Base-by-base conservation (phyloP, 148 eudicot species). In the Amaranthus cruentus region DNA sequence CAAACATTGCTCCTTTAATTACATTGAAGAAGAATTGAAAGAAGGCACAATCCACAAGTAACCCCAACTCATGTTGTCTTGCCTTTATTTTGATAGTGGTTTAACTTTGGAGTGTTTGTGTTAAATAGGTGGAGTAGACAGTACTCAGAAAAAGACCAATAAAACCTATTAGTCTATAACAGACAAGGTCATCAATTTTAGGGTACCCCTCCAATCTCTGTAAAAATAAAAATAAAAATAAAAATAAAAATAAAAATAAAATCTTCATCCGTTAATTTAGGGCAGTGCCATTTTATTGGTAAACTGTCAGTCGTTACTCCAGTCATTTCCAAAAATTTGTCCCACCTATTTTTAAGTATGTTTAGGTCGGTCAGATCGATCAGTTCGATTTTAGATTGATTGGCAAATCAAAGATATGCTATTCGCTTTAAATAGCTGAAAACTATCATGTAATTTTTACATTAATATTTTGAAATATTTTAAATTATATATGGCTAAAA, bases 201-300 rank as follows among this genome's bases (percentile, higher is more conserved):
- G 73, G 69, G 73, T 58, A 49, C 62, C 58, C 79, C 76, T 72
- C 42, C 67, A 71, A 56, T 47, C 69, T 18, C 18, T 18, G 18
- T 28, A 28, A 28, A 28, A 28, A 28, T 28, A 28, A n/a, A n/a
- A n/a, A n/a, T n/a, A n/a, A n/a, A 28, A 28, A 28, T 28, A 1
- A 28, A 28, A 28, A 28, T 28, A 28, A 28, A 28, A 28, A 28
- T 28, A 28, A 28, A 28, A 28, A 28, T 28, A 53, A 63, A 47
- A 80, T 62, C 74, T 62, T 28, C 9, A 8, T 55, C 80, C 83
- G 77, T 72, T 38, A 68, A 28, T 76, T 80, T 7, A 76, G 80
- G 83, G 75, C 77, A 76, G 55, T 81, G 80, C 65, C 80, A 28
- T 76, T 73, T 77, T 76, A 80, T 73, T 77, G 83, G 75, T 73